Evolutionary conservation across 2,329 filamentous ascomycete genomes (phyloP), one percentile per base, ranked within the genome.

Genomic region (Blumeriella jaapii): DNA sequence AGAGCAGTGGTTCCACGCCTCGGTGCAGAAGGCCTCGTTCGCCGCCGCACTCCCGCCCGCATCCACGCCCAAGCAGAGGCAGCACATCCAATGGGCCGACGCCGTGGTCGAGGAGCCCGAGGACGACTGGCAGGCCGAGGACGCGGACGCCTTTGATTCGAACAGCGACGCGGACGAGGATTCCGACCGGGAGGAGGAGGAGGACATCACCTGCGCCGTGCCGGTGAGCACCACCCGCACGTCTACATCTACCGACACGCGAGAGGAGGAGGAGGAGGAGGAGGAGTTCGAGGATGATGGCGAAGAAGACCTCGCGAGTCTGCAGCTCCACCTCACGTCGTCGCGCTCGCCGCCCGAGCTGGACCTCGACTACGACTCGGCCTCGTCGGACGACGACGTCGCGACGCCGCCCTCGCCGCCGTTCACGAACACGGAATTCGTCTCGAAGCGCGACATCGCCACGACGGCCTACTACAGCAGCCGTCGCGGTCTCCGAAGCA

Each of bases 11-110:
- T 24, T 24, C 22, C n/a, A n/a, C n/a, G n/a, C n/a, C n/a, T n/a
- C n/a, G n/a, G n/a, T n/a, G n/a, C n/a, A 64, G 89, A 96, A 64
- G 79, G 75, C 49, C n/a, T 95, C 87, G 87, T 96, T 95, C 78
- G 93, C 95, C 74, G 81, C 86, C 61, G 91, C 85, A 44, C 83
- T 95, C 61, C 78, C 74, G 58, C 82, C 80, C 55, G 82, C 82
- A 50, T 68, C 68, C 57, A 53, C 62, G 50, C 61, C 58, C 35
- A 53, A 63, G 42, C 71, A 82, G 49, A 57, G 65, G 44, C 74
- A 72, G 59, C 83, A 83, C 64, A 75, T 93, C 51, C 81, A 89
- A 68, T 94, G 85, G 84, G 82, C 83, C 2, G 83, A 93, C 59
- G 69, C 73, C 37, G 71, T 87, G 45, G 68, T 72, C 41, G 82